Conservation (phyloP, 2,329 filamentous ascomycete genomes). For the Akanthomyces dipterigenus region DNA sequence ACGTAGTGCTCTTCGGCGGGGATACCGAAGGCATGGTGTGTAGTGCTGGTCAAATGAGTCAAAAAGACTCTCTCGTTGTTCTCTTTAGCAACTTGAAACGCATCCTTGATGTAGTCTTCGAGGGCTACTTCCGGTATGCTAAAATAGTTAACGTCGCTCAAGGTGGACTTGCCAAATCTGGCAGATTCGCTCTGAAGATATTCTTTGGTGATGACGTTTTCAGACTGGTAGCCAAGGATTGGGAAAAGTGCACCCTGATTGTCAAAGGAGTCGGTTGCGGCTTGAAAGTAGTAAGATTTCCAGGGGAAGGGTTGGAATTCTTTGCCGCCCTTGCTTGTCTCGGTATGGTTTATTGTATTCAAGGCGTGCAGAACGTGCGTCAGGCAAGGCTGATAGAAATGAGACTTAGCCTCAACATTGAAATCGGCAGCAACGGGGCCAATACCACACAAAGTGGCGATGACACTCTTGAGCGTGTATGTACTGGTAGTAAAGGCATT, state of each 20-base stretch:
- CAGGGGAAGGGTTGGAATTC: conserved; percentile 23
- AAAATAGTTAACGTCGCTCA: conserved; percentile 29
- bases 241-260: conserved; percentile 25
- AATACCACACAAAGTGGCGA: conserved; percentile 35
- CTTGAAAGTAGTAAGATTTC: conserved; percentile 27
- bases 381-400: conserved; percentile 39
- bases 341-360: conserved; percentile 17
- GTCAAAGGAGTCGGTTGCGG: conserved; percentile 28
- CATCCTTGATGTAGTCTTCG: conserved; percentile 27
- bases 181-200: conserved; percentile 23
- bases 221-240: conserved; percentile 24
- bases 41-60: conserved; percentile 30
- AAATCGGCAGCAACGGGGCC: conserved; percentile 34
- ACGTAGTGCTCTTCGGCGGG: conserved; percentile 24
- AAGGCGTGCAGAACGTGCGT: conserved; percentile 32
- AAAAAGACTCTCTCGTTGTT: conserved; percentile 27
- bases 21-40: conserved; percentile 27
- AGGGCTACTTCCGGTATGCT: conserved; percentile 25
- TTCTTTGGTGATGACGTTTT: conserved; percentile 23
- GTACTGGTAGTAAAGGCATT: conserved; percentile 35
- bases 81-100: conserved; percentile 23
- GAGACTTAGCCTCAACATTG: conserved; percentile 33
- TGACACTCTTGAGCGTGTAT: conserved; percentile 39
- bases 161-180: conserved; percentile 22
- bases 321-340: conserved; percentile 8